Base-by-base conservation (phyloP, 306 rosid species). In the Carpinus fangiana region DNA sequence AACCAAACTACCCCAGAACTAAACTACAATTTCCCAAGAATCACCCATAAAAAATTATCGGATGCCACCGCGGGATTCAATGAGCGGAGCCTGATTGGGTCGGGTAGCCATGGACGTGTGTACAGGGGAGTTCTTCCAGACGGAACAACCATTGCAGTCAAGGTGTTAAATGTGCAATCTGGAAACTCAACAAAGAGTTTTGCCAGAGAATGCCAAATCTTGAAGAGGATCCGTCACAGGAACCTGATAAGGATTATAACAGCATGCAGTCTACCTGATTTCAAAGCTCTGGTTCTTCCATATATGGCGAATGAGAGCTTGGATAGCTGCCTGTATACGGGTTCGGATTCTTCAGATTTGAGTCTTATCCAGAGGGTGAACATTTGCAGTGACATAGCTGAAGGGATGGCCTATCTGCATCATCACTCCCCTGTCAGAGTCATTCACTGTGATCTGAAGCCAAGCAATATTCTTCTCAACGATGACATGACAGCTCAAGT, bases 381-480 rank as follows among this genome's bases (percentile, higher is more conserved):
- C 36, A 90, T 92, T 78, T 92, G 94, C 84, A 88, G 92, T 54
- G 91, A 92, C 69, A 76, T 90, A 64, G 92, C 97, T n/a, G 92
- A 92, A 85, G 92, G 92, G 54, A 87, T 92, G 92, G 94, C 92
- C 66, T 92, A 90, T 80, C 84, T 92, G 54, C 94, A 92, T 82
- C 97, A 92, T 67, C 88, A 92, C 70, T 90, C 97, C 57, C 97
- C 88, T 5, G 85, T 84, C 62, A 85, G 79, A 82, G 94, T 88
- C 83, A 88, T 90, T 75, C 94, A 92, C 76, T 88, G 94, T 61
- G 97, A 92, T 79, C 84, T 90, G 31, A 90, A 90, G 46, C 96
- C 93, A 70, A 84, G 90, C 83, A 90, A 87, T 81, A 81, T 90
- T 77, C 94, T 92, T 81, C 89, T 90, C 78, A 92, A 92, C 36